Conservation (phyloP, 2,329 filamentous ascomycete genomes). For the Stachybotrys echinatus region DNA sequence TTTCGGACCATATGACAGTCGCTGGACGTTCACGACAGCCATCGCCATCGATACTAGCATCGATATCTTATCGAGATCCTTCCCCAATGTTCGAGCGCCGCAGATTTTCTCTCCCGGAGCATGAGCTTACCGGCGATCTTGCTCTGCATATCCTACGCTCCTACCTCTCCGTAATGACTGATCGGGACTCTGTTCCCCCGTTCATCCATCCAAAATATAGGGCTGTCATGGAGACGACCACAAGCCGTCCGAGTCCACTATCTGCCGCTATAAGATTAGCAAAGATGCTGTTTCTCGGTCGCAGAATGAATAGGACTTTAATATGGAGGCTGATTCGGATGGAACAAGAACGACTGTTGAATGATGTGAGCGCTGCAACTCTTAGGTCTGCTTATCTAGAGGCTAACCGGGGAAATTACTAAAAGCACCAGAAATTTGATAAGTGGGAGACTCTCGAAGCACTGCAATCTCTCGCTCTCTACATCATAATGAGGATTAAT, state of each 20-base stretch:
- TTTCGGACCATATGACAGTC: background rate
- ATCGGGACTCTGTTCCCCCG: background rate
- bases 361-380: background rate
- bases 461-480: slow-evolving; percentile 3
- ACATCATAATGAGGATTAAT: slow-evolving; percentile 1
- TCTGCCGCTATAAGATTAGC: background rate
- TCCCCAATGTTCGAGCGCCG: slow-evolving; percentile 3
- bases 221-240: background rate
- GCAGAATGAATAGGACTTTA: slow-evolving; percentile 1
- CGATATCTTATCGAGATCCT: background rate
- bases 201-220: slow-evolving; percentile 3
- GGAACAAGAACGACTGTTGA: slow-evolving; percentile 3
- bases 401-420: background rate
- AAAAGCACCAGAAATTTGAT: background rate
- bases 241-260: background rate
- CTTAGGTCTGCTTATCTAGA: background rate
- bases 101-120: background rate
- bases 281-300: slow-evolving; percentile 1
- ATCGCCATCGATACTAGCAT: slow-evolving; percentile 1
- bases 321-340: slow-evolving; percentile 4
- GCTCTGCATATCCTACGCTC: slow-evolving; percentile 2
- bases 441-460: slow-evolving; percentile 3
- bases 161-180: slow-evolving; percentile 1
- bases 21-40: no score
- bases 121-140: slow-evolving; percentile 2